A percentile compares a stretch with the other conserved stretches of the same genome.
These are phyloP conservation scores for Dalbergia cultrata DNA, from an alignment of 306 rosid species.

Conservation along the genomic window DNA sequence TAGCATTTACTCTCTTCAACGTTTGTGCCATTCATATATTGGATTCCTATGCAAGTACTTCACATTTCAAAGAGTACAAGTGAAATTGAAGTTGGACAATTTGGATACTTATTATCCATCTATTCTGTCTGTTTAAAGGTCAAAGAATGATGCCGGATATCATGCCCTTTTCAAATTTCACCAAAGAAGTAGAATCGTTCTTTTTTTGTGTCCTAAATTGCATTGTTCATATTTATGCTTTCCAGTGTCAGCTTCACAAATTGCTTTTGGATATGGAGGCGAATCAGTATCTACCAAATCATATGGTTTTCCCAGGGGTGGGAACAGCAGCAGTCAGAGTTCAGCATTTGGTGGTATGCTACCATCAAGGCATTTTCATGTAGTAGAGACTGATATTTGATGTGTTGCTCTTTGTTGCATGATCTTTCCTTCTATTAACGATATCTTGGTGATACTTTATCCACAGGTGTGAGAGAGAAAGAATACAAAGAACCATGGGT, in stretches of 20 bases:
- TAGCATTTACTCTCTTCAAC: neutral
- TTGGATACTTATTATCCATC: neutral
- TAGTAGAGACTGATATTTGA: constrained; percentile 34
- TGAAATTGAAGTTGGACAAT: constrained; percentile 17
- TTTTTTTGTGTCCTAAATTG: constrained; percentile 26
- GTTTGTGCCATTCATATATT: neutral
- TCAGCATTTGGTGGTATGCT: constrained; percentile 57
- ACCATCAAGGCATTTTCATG: constrained; percentile 33
- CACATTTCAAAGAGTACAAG: neutral
- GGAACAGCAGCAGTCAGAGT: constrained; percentile 45
- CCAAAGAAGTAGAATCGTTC: constrained; percentile 4
- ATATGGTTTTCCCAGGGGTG: constrained; percentile 54
- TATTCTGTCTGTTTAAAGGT: constrained; percentile 14
- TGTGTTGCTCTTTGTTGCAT: constrained; percentile 39
- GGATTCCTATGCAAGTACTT: constrained; percentile 22
- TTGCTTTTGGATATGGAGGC: constrained; percentile 84
- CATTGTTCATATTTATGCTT: constrained; percentile 33
- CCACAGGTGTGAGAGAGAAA: constrained; percentile 53
- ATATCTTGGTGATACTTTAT: constrained; percentile 44
- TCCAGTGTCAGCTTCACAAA: constrained; percentile 69
- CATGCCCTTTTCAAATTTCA: neutral
- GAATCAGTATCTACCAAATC: constrained; percentile 59
- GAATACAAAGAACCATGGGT: constrained; percentile 90
- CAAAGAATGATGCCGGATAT: neutral
- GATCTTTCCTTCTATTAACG: constrained; percentile 33